Evolutionary conservation across 1,284 basidiomycete genomes (phyloP), one percentile per base, ranked within the genome.

Genomic region (Retiboletus fuscus): DNA sequence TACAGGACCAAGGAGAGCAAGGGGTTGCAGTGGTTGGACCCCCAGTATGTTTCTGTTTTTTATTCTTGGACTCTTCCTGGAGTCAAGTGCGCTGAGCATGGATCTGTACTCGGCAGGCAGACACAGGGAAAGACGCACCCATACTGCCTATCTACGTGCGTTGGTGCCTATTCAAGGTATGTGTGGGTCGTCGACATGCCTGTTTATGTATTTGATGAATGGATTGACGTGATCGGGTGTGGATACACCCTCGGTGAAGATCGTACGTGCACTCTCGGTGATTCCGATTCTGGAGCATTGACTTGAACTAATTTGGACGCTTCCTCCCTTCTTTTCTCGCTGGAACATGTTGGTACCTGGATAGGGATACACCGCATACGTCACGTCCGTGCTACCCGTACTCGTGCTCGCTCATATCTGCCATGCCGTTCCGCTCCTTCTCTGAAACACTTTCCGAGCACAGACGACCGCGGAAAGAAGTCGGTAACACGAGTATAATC

Each of bases 21-120:
- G 18, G 96, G 96, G 2, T 85, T 99, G n/a, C 96, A 97, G 72
- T 99, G 97, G 96, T 88, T 99, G 43, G 90, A 90, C 51, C 94
- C 95, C 76, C 91, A 93, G 92, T 95, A 79, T 69, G 89, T 82
- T 22, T n/a, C 28, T 49, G 3, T 34, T 49, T 39, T 39, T 39
- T 10, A 39, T 39, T 39, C 34, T 10, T 39, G 34, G 34, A 5
- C 8, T 39, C 34, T 39, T 39, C 34, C 34, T 39, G 34, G 34
- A 5, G 34, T 39, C 34, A 39, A 10, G 34, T 6, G 6, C 34
- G 34, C 34, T 39, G 4, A 39, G 11, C 34, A 6, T 39, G 34
- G 5, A 8, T 39, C 34, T 39, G 34, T 39, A 10, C 34, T 39
- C 34, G 39, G n/a, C 71, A 94, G 93, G 73, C 96, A 98, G 83